These are phyloP conservation scores for Arctium minus DNA, from an alignment of 129 eudicot species.

Conservation along the genomic window DNA sequence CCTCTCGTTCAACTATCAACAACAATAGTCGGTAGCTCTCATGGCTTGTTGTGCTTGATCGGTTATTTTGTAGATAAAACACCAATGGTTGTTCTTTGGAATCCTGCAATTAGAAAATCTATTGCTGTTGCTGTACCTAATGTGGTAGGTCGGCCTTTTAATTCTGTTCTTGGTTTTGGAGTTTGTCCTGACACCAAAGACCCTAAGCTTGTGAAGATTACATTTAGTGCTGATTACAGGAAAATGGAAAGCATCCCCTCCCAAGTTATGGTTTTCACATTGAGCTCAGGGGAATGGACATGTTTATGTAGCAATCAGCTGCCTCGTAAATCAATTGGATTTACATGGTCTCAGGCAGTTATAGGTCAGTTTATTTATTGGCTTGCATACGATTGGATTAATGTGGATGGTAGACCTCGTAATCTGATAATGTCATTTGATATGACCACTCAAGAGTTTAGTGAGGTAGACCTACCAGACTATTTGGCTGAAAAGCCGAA, in stretches of 20 bases:
- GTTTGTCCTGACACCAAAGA: too few relatives aligned
- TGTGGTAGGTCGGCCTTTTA: too few relatives aligned
- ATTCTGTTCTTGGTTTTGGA: too few relatives aligned
- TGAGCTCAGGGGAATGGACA: not conserved
- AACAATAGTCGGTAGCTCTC: slow-evolving; percentile 28
- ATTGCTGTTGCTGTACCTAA: not conserved
- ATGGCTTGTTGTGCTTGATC: slow-evolving; percentile 29
- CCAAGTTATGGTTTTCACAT: not conserved
- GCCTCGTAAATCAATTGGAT: not conserved
- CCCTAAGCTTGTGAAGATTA: too few relatives aligned
- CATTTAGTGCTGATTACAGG: too few relatives aligned
- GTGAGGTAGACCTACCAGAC: too few relatives aligned
- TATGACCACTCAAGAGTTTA: too few relatives aligned
- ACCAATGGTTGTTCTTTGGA: slow-evolving; percentile 31
- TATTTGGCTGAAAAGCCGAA: too few relatives aligned
- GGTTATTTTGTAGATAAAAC: not conserved
- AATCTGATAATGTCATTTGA: too few relatives aligned
- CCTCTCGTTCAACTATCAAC: not conserved
- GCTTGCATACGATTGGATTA: not conserved
- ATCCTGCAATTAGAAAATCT: slow-evolving; percentile 25
- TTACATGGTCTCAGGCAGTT: not conserved
- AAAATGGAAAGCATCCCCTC: too few relatives aligned
- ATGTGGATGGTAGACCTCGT: not conserved
- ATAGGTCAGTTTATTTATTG: not conserved
- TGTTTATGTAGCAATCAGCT: not conserved